A percentile compares a stretch with the other conserved stretches of the same genome.
phyloP scores from a whole-genome alignment of 148 eudicot genomes.

The Nyssa sinensis region DNA sequence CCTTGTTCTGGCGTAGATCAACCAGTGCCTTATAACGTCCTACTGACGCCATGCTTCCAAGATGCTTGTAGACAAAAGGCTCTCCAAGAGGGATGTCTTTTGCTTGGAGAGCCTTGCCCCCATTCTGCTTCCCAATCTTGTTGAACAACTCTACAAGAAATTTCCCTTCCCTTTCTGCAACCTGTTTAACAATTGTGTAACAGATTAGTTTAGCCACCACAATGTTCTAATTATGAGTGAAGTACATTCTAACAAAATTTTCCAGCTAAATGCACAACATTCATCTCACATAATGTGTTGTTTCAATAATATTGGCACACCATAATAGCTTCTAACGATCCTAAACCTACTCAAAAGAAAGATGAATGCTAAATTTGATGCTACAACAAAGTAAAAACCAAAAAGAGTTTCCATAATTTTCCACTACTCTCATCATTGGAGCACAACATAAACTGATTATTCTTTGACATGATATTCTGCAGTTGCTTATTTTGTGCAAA shows the following conservation, averaged over 20 bases:
- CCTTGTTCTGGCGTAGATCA: conserved; percentile 85
- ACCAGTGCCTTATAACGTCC: conserved; percentile 93
- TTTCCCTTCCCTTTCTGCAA: conserved; percentile 90
- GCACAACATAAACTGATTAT: not conserved
- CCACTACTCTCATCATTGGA: not conserved
- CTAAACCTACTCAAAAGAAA: too few relatives aligned
- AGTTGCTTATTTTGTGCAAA: not conserved
- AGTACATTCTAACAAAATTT: not conserved
- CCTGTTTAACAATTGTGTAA: conserved; percentile 31
- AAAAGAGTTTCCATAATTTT: too few relatives aligned
- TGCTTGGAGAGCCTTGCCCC: conserved; percentile 64
- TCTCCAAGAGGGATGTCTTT: conserved; percentile 58
- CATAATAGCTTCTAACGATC: not conserved
- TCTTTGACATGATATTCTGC: not conserved
- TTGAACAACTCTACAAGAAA: conserved; percentile 60
- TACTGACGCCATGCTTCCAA: conserved; percentile 96
- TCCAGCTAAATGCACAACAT: not conserved
- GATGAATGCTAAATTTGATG: too few relatives aligned
- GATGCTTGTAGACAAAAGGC: conserved; percentile 79
- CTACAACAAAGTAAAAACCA: too few relatives aligned
- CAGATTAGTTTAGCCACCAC: not conserved
- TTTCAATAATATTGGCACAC: not conserved
- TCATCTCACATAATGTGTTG: not conserved
- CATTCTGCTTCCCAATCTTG: conserved; percentile 56
- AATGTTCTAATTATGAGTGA: not conserved